Evolutionary conservation across 2,329 filamentous ascomycete genomes (phyloP).

Genomic region (Aciculosporium take): DNA sequence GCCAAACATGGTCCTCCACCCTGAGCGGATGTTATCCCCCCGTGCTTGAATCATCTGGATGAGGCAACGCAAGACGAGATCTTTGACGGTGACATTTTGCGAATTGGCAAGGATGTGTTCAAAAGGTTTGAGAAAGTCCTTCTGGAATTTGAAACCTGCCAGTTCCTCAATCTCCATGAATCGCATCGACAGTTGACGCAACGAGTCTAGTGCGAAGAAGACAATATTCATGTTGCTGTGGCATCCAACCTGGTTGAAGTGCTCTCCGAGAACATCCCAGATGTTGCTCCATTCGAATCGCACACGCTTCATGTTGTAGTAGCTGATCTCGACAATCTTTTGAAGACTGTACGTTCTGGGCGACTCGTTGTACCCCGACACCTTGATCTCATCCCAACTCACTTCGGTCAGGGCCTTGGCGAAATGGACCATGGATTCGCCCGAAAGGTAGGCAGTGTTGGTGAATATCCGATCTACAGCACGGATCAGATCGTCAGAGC

Average conservation of each 20-base stretch:
- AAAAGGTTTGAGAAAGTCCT: constrained; percentile 96
- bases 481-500: constrained; percentile 84
- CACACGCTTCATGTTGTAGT: constrained; percentile 98
- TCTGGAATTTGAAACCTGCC: constrained; percentile 98
- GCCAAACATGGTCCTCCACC: constrained; percentile 99
- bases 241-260: constrained; percentile 96
- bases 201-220: constrained; percentile 89
- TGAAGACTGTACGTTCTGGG: constrained; percentile 94
- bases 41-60: constrained; percentile 98
- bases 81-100: constrained; percentile 81
- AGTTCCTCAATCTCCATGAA: constrained; percentile 98
- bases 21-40: constrained; percentile 91
- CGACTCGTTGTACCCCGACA: constrained; percentile 88
- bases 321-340: constrained; percentile 96
- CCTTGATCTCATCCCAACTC: constrained; percentile 98
- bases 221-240: constrained; percentile 94
- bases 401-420: constrained; percentile 85
- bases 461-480: constrained; percentile 93
- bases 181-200: constrained; percentile 91
- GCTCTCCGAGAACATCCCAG: constrained; percentile 93
- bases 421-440: constrained; percentile 91
- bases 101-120: constrained; percentile 95
- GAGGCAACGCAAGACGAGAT: constrained; percentile 88
- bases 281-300: constrained; percentile 97
- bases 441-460: constrained; percentile 83